Conservation (phyloP, 2,329 filamentous ascomycete genomes). For the Trichocomaceae sp. region DNA sequence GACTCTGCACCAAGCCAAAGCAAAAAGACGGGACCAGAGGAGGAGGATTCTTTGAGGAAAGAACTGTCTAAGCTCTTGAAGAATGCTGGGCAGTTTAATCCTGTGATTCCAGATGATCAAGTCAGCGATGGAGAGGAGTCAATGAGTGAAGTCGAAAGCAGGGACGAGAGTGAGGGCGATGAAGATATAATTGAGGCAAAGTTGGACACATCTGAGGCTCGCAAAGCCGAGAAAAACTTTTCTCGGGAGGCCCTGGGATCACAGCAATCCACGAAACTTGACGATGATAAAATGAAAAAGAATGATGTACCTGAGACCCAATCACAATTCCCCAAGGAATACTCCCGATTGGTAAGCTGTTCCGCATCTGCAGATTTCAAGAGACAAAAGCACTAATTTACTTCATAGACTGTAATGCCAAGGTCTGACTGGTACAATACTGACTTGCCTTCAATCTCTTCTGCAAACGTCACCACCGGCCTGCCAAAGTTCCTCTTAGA, state of each 20-base stretch:
- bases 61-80: conserved; percentile 32
- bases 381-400: conserved; percentile 14
- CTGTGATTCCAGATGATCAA: conserved; percentile 25
- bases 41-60: conserved; percentile 36
- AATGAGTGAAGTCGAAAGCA: conserved; percentile 29
- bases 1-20: conserved; percentile 19
- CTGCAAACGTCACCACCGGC: conserved; percentile 40
- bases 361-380: neutral
- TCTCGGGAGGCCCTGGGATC: neutral
- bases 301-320: conserved; percentile 15
- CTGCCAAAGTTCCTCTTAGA: conserved; percentile 50
- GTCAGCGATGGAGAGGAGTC: conserved; percentile 28
- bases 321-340: conserved; percentile 29
- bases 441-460: conserved; percentile 48
- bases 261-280: conserved; percentile 11
- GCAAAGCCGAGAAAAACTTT: conserved; percentile 22
- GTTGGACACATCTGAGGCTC: conserved; percentile 22
- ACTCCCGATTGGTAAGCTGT: conserved; percentile 28
- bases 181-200: conserved; percentile 11
- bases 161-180: conserved; percentile 27
- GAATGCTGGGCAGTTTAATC: conserved; percentile 26
- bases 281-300: conserved; percentile 15
- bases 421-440: conserved; percentile 63
- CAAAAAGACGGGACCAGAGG: conserved; percentile 22
- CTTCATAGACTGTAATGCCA: conserved; percentile 50